Evolutionary conservation across 176 grass and related monocot species (phyloP).

Genomic region (Oryza nivara): DNA sequence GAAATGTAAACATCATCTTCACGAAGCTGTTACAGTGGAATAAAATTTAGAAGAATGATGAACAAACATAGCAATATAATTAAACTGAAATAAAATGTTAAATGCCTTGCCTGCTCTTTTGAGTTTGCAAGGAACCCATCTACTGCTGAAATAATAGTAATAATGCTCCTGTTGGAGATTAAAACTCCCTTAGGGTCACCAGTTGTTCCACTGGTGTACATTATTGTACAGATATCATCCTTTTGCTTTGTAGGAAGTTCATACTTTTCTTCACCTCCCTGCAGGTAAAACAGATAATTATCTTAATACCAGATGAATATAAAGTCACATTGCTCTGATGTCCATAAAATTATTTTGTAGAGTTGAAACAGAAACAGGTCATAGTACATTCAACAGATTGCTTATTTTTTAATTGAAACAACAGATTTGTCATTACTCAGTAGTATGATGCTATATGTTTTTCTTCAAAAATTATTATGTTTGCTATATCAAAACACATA

Average conservation of each 20-base stretch:
- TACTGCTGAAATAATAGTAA: slow-evolving; percentile 76
- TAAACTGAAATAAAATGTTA: slow-evolving; percentile 11
- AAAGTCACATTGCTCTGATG: slow-evolving; percentile 21
- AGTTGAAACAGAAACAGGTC: not conserved
- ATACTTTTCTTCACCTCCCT: slow-evolving; percentile 71
- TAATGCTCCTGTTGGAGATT: slow-evolving; percentile 87
- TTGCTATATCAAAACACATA: not conserved
- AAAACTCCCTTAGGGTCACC: slow-evolving; percentile 94
- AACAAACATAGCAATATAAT: not conserved
- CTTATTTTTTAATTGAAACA: not conserved
- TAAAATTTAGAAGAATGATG: slow-evolving; percentile 28
- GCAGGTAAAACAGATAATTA: slow-evolving; percentile 31
- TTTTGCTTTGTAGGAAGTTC: slow-evolving; percentile 80
- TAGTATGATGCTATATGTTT: not conserved
- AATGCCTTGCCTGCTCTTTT: slow-evolving; percentile 56
- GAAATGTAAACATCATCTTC: slow-evolving; percentile 79
- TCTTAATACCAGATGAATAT: slow-evolving; percentile 27
- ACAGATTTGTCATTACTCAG: not conserved
- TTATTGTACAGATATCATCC: slow-evolving; percentile 88
- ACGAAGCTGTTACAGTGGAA: slow-evolving; percentile 52
- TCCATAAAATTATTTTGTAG: not conserved
- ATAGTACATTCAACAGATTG: not conserved
- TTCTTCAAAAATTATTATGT: not conserved
- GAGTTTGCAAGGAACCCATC: slow-evolving; percentile 56
- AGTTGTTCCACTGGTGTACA: slow-evolving; percentile 98